These are phyloP conservation scores for Trichosanthes cucumerina DNA, from an alignment of 306 rosid genomes.

Conservation along the genomic window DNA sequence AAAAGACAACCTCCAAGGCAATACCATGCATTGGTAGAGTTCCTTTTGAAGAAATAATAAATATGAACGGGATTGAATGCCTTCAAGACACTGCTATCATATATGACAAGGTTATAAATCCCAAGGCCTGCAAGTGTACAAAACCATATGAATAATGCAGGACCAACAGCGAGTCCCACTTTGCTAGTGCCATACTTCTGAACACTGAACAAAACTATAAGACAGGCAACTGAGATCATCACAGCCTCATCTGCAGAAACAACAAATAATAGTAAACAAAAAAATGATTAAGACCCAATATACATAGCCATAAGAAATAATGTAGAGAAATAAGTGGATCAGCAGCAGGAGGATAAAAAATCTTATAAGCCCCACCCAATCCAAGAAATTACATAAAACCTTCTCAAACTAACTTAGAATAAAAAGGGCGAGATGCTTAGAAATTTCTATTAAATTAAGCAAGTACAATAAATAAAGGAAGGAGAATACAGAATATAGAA, in stretches of 20 bases:
- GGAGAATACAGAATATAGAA: not conserved
- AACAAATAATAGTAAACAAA: not conserved
- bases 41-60: constrained; percentile 84
- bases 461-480: not conserved
- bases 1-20: constrained; percentile 95
- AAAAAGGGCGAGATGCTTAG: not conserved
- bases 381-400: not conserved
- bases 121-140: constrained; percentile 80
- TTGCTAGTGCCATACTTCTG: constrained; percentile 95
- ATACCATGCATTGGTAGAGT: constrained; percentile 91
- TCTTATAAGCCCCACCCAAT: not conserved
- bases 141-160: constrained; percentile 91
- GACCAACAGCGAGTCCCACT: constrained; percentile 89
- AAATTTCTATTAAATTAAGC: not conserved
- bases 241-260: constrained; percentile 69
- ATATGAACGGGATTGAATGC: constrained; percentile 92
- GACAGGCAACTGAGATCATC: constrained; percentile 86
- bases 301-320: constrained; percentile 4
- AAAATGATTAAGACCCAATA: not conserved
- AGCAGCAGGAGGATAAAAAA: not conserved
- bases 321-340: not conserved
- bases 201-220: constrained; percentile 77
- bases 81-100: constrained; percentile 59
- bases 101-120: constrained; percentile 73
- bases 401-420: not conserved